Conservation (phyloP, 106 monocot genomes). For the Apostasia shenzhenica region DNA sequence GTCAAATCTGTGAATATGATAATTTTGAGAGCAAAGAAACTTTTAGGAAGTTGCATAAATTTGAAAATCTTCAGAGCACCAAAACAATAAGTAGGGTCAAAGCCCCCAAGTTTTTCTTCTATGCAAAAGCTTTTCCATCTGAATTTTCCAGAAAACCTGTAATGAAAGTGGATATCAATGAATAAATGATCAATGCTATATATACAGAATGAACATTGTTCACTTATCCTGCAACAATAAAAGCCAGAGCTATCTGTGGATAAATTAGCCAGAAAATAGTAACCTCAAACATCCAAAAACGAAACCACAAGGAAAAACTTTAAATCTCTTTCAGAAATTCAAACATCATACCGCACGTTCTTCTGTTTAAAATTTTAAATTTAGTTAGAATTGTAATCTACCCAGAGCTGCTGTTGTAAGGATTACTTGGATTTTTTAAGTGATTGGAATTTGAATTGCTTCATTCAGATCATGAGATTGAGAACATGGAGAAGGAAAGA, state of each 20-base stretch:
- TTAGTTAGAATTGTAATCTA: no score
- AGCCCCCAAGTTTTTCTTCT: constrained; percentile 74
- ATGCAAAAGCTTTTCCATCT: constrained; percentile 43
- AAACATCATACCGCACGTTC: no score
- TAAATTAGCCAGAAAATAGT: constrained; percentile 84
- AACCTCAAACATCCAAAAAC: constrained; percentile 35
- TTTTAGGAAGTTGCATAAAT: not conserved
- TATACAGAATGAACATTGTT: not conserved
- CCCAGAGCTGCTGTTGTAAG: no score
- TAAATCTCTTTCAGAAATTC: not conserved
- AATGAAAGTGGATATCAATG: not conserved
- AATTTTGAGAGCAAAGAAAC: not conserved
- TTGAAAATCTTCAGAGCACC: constrained; percentile 69
- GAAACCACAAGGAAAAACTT: not conserved
- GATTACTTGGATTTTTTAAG: no score
- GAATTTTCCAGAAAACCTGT: constrained; percentile 60
- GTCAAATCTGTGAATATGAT: constrained; percentile 1
- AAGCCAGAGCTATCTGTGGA: constrained; percentile 56
- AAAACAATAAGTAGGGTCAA: constrained; percentile 79
- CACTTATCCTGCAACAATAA: constrained; percentile 59
- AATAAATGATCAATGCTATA: not conserved
- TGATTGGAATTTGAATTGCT: no score
- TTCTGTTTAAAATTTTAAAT: no score
- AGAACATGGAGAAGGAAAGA: no score
- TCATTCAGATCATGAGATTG: no score